Conservation (phyloP, 1,139 yeast species). For the Komagataea norvegica region DNA sequence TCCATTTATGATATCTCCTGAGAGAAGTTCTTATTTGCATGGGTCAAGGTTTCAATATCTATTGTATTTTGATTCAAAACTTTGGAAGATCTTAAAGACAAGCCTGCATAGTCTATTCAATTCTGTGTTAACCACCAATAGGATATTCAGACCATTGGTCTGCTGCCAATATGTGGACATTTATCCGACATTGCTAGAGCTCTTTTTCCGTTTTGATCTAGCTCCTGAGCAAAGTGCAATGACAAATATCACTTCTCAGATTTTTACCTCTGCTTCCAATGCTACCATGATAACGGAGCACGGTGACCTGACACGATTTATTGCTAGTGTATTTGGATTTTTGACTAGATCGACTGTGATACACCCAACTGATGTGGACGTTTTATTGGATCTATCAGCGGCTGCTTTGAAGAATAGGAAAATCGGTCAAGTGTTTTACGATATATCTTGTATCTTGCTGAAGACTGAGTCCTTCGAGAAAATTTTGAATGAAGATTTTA, state of each 20-base stretch:
- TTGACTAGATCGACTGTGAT: constrained; percentile 54
- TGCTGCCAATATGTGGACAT: constrained; percentile 80
- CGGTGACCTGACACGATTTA: constrained; percentile 64
- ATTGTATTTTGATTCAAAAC: constrained; percentile 61
- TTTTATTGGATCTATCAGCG: constrained; percentile 40
- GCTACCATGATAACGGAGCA: constrained; percentile 66
- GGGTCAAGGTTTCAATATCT: constrained; percentile 81
- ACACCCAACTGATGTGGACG: constrained; percentile 42
- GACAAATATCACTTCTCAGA: constrained; percentile 74
- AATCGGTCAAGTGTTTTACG: constrained; percentile 83
- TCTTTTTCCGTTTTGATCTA: constrained; percentile 63
- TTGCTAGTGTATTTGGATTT: constrained; percentile 63
- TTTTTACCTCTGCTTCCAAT: constrained; percentile 79
- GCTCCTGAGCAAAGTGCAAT: constrained; percentile 82
- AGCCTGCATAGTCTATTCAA: constrained; percentile 65
- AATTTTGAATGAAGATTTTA: constrained; percentile 34
- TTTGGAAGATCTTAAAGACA: constrained; percentile 64
- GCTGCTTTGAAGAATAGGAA: constrained; percentile 66
- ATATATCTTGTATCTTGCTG: constrained; percentile 71
- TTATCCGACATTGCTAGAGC: constrained; percentile 74
- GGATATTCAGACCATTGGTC: constrained; percentile 52
- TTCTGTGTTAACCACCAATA: constrained; percentile 64
- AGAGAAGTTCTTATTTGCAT: constrained; percentile 36
- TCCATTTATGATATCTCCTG: constrained; percentile 19
- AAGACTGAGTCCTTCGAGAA: constrained; percentile 54